phyloP scores from a whole-genome alignment of 371 early-diverging fungal genomes.

The Mortierella sp. region DNA sequence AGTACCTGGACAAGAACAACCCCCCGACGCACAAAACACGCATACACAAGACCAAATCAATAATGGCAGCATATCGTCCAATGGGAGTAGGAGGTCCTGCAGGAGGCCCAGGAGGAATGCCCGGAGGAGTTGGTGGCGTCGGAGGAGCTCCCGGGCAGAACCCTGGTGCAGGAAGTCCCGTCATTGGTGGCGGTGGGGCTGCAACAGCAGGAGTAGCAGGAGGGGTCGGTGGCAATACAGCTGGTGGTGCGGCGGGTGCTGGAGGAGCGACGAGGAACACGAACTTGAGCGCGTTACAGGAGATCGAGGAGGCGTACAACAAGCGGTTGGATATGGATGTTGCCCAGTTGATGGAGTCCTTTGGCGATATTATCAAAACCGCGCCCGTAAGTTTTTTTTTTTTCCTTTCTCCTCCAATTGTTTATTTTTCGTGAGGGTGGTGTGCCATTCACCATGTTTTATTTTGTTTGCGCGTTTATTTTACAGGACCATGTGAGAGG shows the following conservation, averaged over 20 bases:
- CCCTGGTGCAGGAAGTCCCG: constrained; percentile 9
- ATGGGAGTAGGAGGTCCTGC: constrained; percentile 24
- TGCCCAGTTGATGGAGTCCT: constrained; percentile 71
- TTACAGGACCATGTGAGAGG: background rate
- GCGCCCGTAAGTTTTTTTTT: constrained; percentile 62
- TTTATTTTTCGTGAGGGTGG: too few relatives aligned
- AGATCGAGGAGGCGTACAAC: constrained; percentile 74
- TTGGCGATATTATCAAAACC: constrained; percentile 73
- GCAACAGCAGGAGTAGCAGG: constrained; percentile 11
- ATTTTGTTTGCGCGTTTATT: background rate
- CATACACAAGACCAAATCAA: background rate
- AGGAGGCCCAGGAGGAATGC: constrained; percentile 16
- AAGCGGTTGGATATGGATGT: constrained; percentile 74
- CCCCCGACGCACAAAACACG: background rate
- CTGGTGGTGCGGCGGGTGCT: constrained; percentile 12
- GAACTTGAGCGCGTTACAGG: constrained; percentile 38
- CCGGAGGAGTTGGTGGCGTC: constrained; percentile 16
- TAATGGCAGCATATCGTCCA: constrained; percentile 40
- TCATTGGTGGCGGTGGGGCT: background rate
- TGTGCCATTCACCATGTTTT: background rate
- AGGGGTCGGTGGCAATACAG: constrained; percentile 1
- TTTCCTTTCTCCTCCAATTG: background rate
- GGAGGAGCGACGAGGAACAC: constrained; percentile 15
- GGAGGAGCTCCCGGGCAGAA: constrained; percentile 15
- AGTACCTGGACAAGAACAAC: background rate